These are phyloP conservation scores for Peronosclerospora sorghi DNA, from an alignment of 352 stramenopile genomes.

Conservation along the genomic window DNA sequence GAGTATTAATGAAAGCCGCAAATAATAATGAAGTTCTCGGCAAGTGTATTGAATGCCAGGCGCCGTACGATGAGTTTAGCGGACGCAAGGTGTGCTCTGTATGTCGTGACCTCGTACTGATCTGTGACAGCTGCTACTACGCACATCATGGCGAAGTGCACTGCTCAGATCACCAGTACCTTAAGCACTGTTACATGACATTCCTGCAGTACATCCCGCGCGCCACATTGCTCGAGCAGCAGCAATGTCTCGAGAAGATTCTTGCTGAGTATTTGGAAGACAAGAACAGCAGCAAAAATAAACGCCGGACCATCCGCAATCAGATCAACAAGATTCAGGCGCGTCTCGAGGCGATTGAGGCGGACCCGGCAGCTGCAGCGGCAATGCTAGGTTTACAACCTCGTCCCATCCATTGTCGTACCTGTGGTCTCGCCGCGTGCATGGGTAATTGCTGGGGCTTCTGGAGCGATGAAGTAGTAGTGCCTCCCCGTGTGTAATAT, in stretches of 20 bases:
- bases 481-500: background rate
- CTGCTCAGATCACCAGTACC: slow-evolving; percentile 59
- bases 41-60: slow-evolving; percentile 57
- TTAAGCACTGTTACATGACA: slow-evolving; percentile 63
- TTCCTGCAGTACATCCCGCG: slow-evolving; percentile 58
- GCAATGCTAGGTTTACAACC: slow-evolving; percentile 19
- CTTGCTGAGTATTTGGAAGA: slow-evolving; percentile 31
- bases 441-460: slow-evolving; percentile 69
- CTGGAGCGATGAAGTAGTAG: slow-evolving; percentile 44
- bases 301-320: slow-evolving; percentile 57
- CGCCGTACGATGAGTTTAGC: slow-evolving; percentile 46
- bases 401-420: slow-evolving; percentile 54
- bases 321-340: slow-evolving; percentile 50
- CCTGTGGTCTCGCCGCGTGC: slow-evolving; percentile 37
- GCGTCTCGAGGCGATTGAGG: slow-evolving; percentile 29
- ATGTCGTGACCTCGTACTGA: slow-evolving; percentile 58
- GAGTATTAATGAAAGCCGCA: slow-evolving; percentile 45
- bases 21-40: slow-evolving; percentile 53
- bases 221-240: slow-evolving; percentile 31
- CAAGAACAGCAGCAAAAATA: slow-evolving; percentile 59
- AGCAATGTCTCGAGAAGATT: slow-evolving; percentile 36
- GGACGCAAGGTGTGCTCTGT: slow-evolving; percentile 61
- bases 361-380: slow-evolving; percentile 27
- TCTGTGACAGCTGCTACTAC: slow-evolving; percentile 55
- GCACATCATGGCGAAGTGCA: slow-evolving; percentile 51